phyloP scores from a whole-genome alignment of 805 yeast genomes.

The Ascoidea asiatica region DNA sequence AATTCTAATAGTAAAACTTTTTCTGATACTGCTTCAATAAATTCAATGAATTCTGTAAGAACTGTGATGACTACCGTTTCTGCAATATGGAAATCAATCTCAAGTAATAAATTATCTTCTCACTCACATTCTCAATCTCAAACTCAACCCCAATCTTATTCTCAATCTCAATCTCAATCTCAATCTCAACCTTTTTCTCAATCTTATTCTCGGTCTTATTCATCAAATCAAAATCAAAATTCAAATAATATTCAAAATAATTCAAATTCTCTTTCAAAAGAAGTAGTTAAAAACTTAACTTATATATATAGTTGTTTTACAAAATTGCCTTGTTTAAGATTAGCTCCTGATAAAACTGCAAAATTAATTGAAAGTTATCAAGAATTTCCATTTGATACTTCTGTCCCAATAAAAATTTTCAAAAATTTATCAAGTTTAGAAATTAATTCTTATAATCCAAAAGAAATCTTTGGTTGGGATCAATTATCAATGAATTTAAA shows the following conservation, averaged over 20 bases:
- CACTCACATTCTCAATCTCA: not conserved
- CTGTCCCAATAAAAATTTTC: conserved; percentile 49
- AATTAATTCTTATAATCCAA: conserved; percentile 45
- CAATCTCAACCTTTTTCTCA: not conserved
- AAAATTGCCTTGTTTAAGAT: conserved; percentile 47
- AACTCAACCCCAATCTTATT: not conserved
- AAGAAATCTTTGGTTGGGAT: conserved; percentile 57
- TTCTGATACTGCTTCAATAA: conserved; percentile 14
- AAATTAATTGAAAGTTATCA: conserved; percentile 47
- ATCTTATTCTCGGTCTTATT: not conserved
- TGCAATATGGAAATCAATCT: conserved; percentile 23
- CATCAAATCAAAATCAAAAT: conserved; percentile 3
- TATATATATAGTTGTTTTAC: conserved; percentile 52
- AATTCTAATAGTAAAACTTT: conserved; percentile 2
- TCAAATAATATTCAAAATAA: conserved; percentile 1
- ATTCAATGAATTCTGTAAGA: conserved; percentile 12
- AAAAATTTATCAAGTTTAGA: conserved; percentile 52
- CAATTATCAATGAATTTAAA: conserved; percentile 37
- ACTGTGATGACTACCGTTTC: conserved; percentile 30
- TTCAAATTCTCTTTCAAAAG: conserved; percentile 12
- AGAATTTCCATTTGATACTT: conserved; percentile 60
- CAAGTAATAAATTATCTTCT: conserved; percentile 3
- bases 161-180: not conserved
- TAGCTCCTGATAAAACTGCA: conserved; percentile 47
- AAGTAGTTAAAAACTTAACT: conserved; percentile 28